Conservation (phyloP, 225 moss, liverwort and hornwort genomes). For the Asterella californica region DNA sequence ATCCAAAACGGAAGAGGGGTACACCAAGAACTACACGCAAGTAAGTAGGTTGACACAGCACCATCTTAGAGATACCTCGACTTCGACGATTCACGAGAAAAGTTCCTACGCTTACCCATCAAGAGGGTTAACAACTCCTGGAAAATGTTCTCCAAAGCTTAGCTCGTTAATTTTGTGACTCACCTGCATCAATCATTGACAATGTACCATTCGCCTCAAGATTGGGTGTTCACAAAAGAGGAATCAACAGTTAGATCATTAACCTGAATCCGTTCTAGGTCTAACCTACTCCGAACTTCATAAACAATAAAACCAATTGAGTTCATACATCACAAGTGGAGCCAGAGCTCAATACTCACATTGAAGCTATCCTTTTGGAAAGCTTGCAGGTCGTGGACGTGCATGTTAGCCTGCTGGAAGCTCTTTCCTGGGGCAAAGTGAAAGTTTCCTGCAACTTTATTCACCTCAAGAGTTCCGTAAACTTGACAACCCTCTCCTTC, state of each 20-base stretch:
- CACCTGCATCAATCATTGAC: constrained; percentile 29
- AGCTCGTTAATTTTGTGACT: constrained; percentile 89
- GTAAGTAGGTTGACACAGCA: not conserved
- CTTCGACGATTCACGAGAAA: not conserved
- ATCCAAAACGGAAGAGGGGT: not conserved
- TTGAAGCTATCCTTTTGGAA: constrained; percentile 95
- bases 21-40: not conserved
- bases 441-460: constrained; percentile 98
- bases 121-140: constrained; percentile 89
- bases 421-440: constrained; percentile 99
- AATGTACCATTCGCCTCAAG: no score
- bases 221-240: no score
- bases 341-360: constrained; percentile 15
- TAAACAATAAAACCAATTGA: not conserved
- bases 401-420: constrained; percentile 96
- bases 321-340: no score
- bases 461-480: constrained; percentile 91
- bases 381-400: constrained; percentile 91
- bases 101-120: constrained; percentile 53
- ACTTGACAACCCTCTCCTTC: constrained; percentile 96
- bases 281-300: not conserved
- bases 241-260: no score
- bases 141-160: constrained; percentile 90
- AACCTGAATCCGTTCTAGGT: not conserved
- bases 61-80: not conserved